phyloP scores from a whole-genome alignment of 306 rosid species.

The Malus asiatica region DNA sequence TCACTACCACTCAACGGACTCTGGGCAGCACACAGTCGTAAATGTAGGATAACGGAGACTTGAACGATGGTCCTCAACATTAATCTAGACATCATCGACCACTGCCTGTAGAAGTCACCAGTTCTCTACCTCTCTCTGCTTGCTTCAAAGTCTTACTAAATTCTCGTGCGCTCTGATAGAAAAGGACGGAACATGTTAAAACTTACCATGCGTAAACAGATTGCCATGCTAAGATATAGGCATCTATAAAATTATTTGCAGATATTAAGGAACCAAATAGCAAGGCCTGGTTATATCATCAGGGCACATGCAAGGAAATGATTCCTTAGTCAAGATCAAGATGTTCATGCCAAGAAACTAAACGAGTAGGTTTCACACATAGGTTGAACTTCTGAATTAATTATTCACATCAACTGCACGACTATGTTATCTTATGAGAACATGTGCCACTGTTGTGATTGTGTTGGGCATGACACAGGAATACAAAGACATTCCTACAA shows the following conservation, averaged over 20 bases:
- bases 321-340: not conserved
- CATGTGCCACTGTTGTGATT: not conserved
- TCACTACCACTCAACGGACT: slow-evolving; percentile 38
- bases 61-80: slow-evolving; percentile 16
- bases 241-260: not conserved
- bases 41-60: slow-evolving; percentile 20
- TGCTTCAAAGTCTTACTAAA: slow-evolving; percentile 49
- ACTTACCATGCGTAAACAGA: not conserved
- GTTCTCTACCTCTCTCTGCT: slow-evolving; percentile 47
- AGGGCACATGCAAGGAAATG: not conserved
- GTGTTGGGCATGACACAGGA: not conserved
- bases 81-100: slow-evolving; percentile 21
- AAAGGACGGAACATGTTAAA: slow-evolving; percentile 9
- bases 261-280: not conserved
- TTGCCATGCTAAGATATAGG: not conserved
- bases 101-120: slow-evolving; percentile 23
- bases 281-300: not conserved
- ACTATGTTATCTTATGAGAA: not conserved
- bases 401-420: not conserved
- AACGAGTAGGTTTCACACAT: not conserved
- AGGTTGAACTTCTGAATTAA: not conserved
- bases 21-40: slow-evolving; percentile 33
- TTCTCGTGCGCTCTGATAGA: slow-evolving; percentile 63
- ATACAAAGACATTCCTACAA: not conserved
- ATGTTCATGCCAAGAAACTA: not conserved